Evolutionary conservation across 805 yeast species (phyloP), one percentile per base, ranked within the genome.

Genomic region (Yamadazyma scolyti): DNA sequence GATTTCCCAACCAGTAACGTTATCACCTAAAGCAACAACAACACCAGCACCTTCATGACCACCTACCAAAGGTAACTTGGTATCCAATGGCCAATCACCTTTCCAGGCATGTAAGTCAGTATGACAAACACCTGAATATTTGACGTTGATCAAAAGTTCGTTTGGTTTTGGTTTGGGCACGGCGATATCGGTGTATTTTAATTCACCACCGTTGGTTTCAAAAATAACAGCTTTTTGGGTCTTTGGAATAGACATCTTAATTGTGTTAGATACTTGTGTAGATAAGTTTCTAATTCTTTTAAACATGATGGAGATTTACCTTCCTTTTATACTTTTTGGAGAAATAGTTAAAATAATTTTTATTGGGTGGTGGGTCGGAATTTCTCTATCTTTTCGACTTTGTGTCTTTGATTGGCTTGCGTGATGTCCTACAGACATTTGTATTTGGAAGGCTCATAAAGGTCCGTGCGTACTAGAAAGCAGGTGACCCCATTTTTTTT

Each of bases 21-120:
- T 61, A 13, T 45, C 47, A 31, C 71, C 71, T 50, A 63, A 39
- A 29, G 47, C 68, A 12, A 65, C 70, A 39, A 65, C 70, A 18
- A 56, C 69, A 46, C 71, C 71, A n/a, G 69, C 70, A 50, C 70
- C 70, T 47, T 65, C 70, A 49, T 65, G 71, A 40, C 70, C 71
- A 32, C 71, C 71, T 13, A 65, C 71, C 47, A 65, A 59, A 18
- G 71, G 71, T 44, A 65, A 59, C 43, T 65, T 65, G 42, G 70
- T 62, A 29, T 42, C 53, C 44, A 65, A 56, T 20, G 70, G 70
- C 70, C 70, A 65, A 50, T 65, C 70, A 42, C 69, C 70, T 46
- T 62, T 60, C 70, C 69, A 63, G 32, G 70, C 71, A 42, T 65
- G 71, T 44, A 65, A 60, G 44, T 65, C 70, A 28, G 70, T 65